Percentiles rank a stretch among this genome's conserved stretches.
Conservation (phyloP, 805 yeast species). For the Metschnikowia reukaufii region DNA sequence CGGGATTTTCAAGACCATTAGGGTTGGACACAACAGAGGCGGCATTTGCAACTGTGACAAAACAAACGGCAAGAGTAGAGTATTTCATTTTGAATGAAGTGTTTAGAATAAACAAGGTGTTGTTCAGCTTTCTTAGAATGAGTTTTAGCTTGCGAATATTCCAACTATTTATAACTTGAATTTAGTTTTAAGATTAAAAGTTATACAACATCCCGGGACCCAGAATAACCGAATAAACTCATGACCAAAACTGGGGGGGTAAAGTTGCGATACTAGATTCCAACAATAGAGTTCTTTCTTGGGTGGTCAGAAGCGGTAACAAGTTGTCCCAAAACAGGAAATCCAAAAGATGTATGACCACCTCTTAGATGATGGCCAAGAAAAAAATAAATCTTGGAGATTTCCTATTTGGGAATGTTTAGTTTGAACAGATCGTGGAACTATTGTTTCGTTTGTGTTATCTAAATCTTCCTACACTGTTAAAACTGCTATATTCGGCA, state of each 20-base stretch:
- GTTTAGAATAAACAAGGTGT: too few relatives aligned
- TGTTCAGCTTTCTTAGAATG: too few relatives aligned
- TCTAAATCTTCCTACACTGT: too few relatives aligned
- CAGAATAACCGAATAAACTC: too few relatives aligned
- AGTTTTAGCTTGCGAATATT: too few relatives aligned
- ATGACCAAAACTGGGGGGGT: slow-evolving; percentile 2
- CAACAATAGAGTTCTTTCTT: neutral
- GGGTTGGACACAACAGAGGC: neutral
- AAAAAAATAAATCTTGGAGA: neutral
- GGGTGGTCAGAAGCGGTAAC: neutral
- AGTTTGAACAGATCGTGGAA: too few relatives aligned
- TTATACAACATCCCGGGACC: too few relatives aligned
- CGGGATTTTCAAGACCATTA: neutral
- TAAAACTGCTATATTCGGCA: too few relatives aligned
- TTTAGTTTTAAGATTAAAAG: too few relatives aligned
- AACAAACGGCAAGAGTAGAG: neutral
- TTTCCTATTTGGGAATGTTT: neutral
- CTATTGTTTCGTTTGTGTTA: too few relatives aligned
- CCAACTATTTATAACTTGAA: too few relatives aligned
- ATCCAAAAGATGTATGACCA: neutral
- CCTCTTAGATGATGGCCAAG: neutral
- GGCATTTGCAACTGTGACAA: neutral
- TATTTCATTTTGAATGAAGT: neutral
- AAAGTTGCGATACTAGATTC: neutral
- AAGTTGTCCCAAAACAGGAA: neutral